Evolutionary conservation across 1,284 basidiomycete species (phyloP), one percentile per base, ranked within the genome.

Genomic region (Rugosomyces carneus): DNA sequence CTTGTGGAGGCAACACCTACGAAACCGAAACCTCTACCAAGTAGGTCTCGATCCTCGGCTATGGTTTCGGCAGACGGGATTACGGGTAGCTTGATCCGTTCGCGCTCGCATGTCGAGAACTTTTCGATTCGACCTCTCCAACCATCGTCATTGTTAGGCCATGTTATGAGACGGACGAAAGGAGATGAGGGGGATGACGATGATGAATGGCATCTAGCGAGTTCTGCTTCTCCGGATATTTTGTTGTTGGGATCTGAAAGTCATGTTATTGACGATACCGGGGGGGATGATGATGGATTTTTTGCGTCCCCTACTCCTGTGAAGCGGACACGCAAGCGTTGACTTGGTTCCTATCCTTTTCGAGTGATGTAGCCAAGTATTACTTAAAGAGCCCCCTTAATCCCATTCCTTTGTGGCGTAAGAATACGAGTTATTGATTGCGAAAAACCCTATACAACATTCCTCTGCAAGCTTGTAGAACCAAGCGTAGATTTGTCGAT

Each of bases 1-100:
- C 67, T 84, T 15, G 81, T 83, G 10, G 73, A 71, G 8, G 76
- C 78, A 5, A 84, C 80, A 7, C 81, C 81, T 5, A 66, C 67
- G 21, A 81, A 81, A 55, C 55, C 58, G 7, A 60, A 57, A 38
- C 37, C 37, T 37, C 48, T 47, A 10, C 56, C 47, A 23, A 50
- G 47, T 11, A 32, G 20, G 27, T 26, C 26, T 32, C 42, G 57
- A 9, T 29, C 27, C 39, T 44, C 35, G 8, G n/a, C n/a, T n/a
- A n/a, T n/a, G n/a, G 31, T 34, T 13, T 16, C 27, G 27, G 40
- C 9, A 8, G 15, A 31, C 31, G 35, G 32, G n/a, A 21, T 27
- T 34, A 13, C 9, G 39, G 7, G 13, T n/a, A 34, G 21, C 7
- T 23, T 23, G 35, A 21, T 7, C 10, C 34, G 23, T 9, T 34